Base-by-base conservation (phyloP, 2,329 filamentous ascomycete genomes). In the Xylaria sp. region DNA sequence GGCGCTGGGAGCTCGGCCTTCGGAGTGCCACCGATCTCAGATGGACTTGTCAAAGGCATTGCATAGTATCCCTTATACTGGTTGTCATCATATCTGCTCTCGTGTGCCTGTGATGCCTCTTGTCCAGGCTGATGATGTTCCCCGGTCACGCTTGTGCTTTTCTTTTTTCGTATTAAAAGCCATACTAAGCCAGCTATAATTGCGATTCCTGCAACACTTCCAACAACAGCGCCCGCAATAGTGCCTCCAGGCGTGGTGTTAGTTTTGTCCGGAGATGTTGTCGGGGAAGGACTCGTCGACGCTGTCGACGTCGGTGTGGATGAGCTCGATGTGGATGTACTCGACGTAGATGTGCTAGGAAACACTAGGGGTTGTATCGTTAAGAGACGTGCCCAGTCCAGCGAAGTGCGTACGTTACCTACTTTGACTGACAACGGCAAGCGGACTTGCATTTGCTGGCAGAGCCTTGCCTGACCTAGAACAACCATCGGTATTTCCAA, bases 351-450 rank as follows among this genome's bases (percentile, higher is more conserved):
- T 31, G 53, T 58, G 38, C 54, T 54, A 17, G 17, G 13, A 20
- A 10, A 63, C 64, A 38, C 9, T 63, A 23, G 6, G n/a, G 63
- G n/a, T 58, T 49, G 26, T 2, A 61, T 36, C 36, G 38, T 40
- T 68, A 59, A 42, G 46, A 54, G 31, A 63, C 11, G 15, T 10
- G 28, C 13, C 48, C 44, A 20, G 13, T 46, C 26, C 10, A 11
- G 28, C 40, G 15, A 4, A n/a, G 31, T 49, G 23, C 23, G n/a
- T 38, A 9, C n/a, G 6, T 23, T 31, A 65, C 49, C 62, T 69
- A 74, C 69, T 66, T 68, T 75, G 71, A 28, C 57, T 44, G 5
- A 71, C 20, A 36, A 59, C 69, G 15, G 71, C 71, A 38, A 74
- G 64, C 38, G 69, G 68, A 15, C 42, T 38, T 33, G 72, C 72